phyloP scores from a whole-genome alignment of 352 stramenopile genomes.

The Globisporangium spiculum region DNA sequence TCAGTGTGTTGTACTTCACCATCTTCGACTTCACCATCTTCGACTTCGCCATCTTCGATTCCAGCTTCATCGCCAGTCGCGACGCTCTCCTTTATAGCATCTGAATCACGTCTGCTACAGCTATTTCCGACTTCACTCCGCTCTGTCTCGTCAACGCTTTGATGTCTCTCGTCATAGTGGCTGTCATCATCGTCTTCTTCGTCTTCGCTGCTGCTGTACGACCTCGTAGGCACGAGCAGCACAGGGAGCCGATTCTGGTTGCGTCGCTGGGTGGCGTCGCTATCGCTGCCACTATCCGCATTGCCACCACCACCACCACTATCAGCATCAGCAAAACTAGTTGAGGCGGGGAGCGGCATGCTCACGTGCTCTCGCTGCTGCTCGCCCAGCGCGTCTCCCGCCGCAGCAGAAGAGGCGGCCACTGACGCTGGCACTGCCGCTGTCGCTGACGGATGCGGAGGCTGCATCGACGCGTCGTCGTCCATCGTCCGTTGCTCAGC shows the following conservation, averaged over 20 bases:
- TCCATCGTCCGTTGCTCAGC: constrained; percentile 11
- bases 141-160: neutral
- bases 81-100: neutral
- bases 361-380: neutral
- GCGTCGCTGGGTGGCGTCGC: neutral
- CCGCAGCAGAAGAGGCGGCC: neutral
- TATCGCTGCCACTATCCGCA: neutral
- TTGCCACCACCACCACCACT: neutral
- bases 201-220: constrained; percentile 28
- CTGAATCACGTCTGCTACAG: neutral
- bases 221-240: constrained; percentile 23
- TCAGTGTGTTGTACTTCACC: neutral
- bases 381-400: neutral
- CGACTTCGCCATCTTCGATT: neutral
- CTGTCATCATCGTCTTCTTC: constrained; percentile 9
- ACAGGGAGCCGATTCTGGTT: constrained; percentile 6
- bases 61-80: neutral
- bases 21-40: neutral
- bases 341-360: neutral
- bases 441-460: neutral
- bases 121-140: neutral
- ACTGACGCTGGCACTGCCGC: neutral
- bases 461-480: constrained; percentile 6
- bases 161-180: neutral
- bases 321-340: neutral